Conservation (phyloP, 1,139 yeast genomes). For the Taphrina communis region DNA sequence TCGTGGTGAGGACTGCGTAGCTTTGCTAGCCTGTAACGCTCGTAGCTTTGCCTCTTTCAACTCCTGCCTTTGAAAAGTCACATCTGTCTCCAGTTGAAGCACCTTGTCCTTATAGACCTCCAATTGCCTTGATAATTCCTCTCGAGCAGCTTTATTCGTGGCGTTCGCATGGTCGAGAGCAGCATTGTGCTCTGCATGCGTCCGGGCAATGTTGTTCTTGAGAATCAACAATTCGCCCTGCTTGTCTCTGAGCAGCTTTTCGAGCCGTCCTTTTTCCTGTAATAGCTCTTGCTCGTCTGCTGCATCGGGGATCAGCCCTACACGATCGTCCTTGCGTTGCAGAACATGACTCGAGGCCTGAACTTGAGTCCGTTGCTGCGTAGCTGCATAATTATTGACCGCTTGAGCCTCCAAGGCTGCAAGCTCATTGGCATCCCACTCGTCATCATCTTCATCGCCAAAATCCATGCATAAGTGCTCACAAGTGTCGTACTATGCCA, state of each 20-base stretch:
- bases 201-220: slow-evolving; percentile 16
- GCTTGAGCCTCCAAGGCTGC: slow-evolving; percentile 32
- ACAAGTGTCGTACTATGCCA: neutral
- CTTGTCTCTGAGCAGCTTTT: slow-evolving; percentile 15
- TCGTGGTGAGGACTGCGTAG: slow-evolving; percentile 9
- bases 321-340: neutral
- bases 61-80: slow-evolving; percentile 36
- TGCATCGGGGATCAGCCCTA: neutral
- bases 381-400: slow-evolving; percentile 27
- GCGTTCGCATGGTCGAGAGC: slow-evolving; percentile 20
- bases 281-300: neutral
- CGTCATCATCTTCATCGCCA: slow-evolving; percentile 36
- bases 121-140: slow-evolving; percentile 5
- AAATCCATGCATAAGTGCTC: slow-evolving; percentile 26
- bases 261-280: neutral
- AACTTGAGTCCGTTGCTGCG: slow-evolving; percentile 14
- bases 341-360: neutral
- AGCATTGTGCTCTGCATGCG: slow-evolving; percentile 24
- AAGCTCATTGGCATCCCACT: slow-evolving; percentile 34
- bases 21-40: neutral
- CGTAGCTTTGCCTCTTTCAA: slow-evolving; percentile 24
- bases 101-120: slow-evolving; percentile 8
- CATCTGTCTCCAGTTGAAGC: slow-evolving; percentile 9
- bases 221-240: slow-evolving; percentile 34
- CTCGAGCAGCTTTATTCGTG: neutral